phyloP scores from a whole-genome alignment of 2,329 filamentous ascomycete species.

The Helicocarpus griseus region DNA sequence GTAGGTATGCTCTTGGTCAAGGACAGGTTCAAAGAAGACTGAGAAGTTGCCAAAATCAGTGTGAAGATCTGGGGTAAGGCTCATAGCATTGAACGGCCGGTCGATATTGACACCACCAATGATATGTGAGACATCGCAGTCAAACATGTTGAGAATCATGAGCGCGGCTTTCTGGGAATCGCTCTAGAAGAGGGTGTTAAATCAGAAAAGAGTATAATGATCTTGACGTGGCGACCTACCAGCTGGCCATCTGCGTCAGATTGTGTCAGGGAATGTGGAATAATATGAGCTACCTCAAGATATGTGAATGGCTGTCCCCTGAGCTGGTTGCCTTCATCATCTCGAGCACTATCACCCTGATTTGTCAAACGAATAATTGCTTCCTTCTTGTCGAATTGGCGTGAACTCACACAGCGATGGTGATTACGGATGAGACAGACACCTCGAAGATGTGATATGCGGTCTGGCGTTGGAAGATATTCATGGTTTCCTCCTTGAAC shows the following conservation, averaged over 20 bases:
- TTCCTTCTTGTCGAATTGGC: slow-evolving; percentile 11
- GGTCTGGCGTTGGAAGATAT: slow-evolving; percentile 9
- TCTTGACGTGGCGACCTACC: slow-evolving; percentile 6
- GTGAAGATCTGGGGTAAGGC: too few relatives aligned
- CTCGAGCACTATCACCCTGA: slow-evolving; percentile 7
- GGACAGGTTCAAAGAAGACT: too few relatives aligned
- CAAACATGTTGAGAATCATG: slow-evolving; percentile 34
- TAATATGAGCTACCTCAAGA: slow-evolving; percentile 14
- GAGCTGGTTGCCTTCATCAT: slow-evolving; percentile 13
- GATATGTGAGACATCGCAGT: slow-evolving; percentile 24
- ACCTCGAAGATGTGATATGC: slow-evolving; percentile 11
- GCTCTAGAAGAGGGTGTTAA: slow-evolving; percentile 6
- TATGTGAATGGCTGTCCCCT: slow-evolving; percentile 4
- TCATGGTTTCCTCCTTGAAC: slow-evolving; percentile 5
- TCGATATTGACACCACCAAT: slow-evolving; percentile 29
- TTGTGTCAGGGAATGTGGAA: slow-evolving; percentile 15
- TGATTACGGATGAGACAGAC: slow-evolving; percentile 12
- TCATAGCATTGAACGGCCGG: too few relatives aligned
- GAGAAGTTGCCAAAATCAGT: too few relatives aligned
- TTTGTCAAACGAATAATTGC: slow-evolving; percentile 9
- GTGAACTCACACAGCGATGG: slow-evolving; percentile 14
- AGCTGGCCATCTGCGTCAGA: slow-evolving; percentile 6
- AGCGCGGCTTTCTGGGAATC: slow-evolving; percentile 25
- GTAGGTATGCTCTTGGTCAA: too few relatives aligned
- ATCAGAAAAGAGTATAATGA: not conserved